These are phyloP conservation scores for Phaeosphaeriaceae sp. DNA, from an alignment of 2,329 filamentous ascomycete species.

Conservation along the genomic window DNA sequence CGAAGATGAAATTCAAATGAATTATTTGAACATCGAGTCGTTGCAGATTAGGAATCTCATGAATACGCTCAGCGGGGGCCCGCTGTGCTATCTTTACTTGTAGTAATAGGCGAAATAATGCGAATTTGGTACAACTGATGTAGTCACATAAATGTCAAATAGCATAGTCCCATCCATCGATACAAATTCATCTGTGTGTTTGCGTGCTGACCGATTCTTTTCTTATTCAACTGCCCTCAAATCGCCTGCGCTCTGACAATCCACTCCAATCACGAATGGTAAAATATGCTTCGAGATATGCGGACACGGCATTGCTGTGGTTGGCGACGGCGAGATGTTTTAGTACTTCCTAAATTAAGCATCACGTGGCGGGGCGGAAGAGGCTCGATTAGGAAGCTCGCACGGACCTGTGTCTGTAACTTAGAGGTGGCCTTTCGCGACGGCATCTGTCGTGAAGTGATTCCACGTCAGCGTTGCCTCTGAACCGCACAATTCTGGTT, in stretches of 20 bases:
- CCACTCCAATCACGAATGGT: too few relatives aligned
- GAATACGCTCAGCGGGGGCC: slow-evolving; percentile 49
- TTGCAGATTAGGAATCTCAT: slow-evolving; percentile 44
- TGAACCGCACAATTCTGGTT: slow-evolving; percentile 17
- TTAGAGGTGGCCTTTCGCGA: slow-evolving; percentile 46
- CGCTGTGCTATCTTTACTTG: slow-evolving; percentile 55
- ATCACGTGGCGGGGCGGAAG: slow-evolving; percentile 15
- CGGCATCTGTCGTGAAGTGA: slow-evolving; percentile 8
- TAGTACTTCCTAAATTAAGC: slow-evolving; percentile 7
- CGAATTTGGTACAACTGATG: too few relatives aligned
- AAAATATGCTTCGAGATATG: too few relatives aligned
- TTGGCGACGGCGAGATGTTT: neutral
- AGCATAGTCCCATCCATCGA: too few relatives aligned
- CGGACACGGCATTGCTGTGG: too few relatives aligned
- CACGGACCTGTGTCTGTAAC: slow-evolving; percentile 34
- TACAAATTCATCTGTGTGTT: too few relatives aligned
- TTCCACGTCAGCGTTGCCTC: slow-evolving; percentile 23
- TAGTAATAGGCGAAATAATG: slow-evolving; percentile 6
- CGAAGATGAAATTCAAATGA: slow-evolving; percentile 51
- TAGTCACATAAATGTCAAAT: too few relatives aligned
- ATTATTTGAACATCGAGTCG: slow-evolving; percentile 36
- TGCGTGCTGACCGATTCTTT: too few relatives aligned
- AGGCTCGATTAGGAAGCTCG: slow-evolving; percentile 6
- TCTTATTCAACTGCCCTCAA: too few relatives aligned
- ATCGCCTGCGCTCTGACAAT: too few relatives aligned